phyloP scores from a whole-genome alignment of 345 rosid genomes.

The Salix purpurea region DNA sequence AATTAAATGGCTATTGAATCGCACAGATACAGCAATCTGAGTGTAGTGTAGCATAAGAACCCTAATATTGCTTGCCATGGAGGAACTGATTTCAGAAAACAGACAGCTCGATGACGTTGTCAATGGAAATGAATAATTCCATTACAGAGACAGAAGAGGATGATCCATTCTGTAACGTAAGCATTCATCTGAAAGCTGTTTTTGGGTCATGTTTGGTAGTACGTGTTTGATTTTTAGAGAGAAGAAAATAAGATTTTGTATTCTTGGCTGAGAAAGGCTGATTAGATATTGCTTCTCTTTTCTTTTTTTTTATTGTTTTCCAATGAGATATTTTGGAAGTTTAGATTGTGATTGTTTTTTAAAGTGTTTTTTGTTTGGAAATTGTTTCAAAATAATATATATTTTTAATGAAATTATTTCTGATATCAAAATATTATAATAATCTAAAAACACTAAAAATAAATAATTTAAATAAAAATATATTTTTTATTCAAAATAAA shows the following conservation, averaged over 20 bases:
- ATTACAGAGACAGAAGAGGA: not conserved
- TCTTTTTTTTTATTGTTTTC: too few relatives aligned
- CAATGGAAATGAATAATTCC: not conserved
- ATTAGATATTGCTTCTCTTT: not conserved
- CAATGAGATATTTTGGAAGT: too few relatives aligned
- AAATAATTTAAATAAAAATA: too few relatives aligned
- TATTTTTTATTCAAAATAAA: too few relatives aligned
- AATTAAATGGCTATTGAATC: too few relatives aligned
- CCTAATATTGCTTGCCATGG: not conserved
- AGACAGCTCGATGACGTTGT: not conserved
- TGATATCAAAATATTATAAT: too few relatives aligned
- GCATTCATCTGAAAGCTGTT: not conserved
- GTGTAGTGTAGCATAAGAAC: not conserved
- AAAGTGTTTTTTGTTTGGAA: too few relatives aligned
- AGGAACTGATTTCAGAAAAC: not conserved
- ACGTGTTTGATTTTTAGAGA: not conserved
- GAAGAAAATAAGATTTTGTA: not conserved
- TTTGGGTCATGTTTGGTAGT: not conserved
- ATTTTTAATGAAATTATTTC: too few relatives aligned
- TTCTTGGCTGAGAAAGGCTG: not conserved
- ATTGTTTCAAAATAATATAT: too few relatives aligned
- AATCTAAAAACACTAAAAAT: too few relatives aligned
- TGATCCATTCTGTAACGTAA: not conserved
- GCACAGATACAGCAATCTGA: not conserved
- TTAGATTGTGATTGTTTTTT: too few relatives aligned